Conservation (phyloP, 2,329 filamentous ascomycete species). For the Monilinia fructigena region DNA sequence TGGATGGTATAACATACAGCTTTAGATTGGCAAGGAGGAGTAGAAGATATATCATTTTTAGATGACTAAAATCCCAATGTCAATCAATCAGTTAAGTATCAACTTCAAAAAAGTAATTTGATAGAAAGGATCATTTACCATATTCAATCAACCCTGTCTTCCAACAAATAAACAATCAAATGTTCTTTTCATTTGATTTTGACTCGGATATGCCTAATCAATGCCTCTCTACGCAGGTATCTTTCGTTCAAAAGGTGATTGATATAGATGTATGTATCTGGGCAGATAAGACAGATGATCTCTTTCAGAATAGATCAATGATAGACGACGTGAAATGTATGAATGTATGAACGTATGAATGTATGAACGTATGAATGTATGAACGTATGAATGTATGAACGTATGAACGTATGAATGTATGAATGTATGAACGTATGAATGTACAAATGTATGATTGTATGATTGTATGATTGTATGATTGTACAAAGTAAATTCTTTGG, state of each 20-base stretch:
- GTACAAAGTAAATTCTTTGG: no score
- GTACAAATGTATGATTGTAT: no score
- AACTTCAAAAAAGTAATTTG: constrained; percentile 16
- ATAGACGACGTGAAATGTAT: no score
- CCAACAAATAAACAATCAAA: not conserved
- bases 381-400: no score
- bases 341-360: no score
- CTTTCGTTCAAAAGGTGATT: not conserved
- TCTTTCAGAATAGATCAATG: not conserved
- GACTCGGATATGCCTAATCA: no score
- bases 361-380: no score
- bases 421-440: no score
- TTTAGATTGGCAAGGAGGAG: constrained; percentile 77
- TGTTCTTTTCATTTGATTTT: not conserved
- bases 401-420: no score
- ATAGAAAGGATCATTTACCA: constrained; percentile 10
- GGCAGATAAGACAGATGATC: not conserved
- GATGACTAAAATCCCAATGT: constrained; percentile 44
- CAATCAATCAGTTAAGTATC: constrained; percentile 10
- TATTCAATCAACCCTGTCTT: not conserved
- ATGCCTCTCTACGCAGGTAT: no score
- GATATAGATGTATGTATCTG: not conserved
- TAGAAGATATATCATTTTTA: constrained; percentile 57
- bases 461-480: no score
- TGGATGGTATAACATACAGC: constrained; percentile 57